A percentile compares a stretch with the other conserved stretches of the same genome.
phyloP scores from a whole-genome alignment of 805 yeast species.

The Ogataea dorogensis region DNA sequence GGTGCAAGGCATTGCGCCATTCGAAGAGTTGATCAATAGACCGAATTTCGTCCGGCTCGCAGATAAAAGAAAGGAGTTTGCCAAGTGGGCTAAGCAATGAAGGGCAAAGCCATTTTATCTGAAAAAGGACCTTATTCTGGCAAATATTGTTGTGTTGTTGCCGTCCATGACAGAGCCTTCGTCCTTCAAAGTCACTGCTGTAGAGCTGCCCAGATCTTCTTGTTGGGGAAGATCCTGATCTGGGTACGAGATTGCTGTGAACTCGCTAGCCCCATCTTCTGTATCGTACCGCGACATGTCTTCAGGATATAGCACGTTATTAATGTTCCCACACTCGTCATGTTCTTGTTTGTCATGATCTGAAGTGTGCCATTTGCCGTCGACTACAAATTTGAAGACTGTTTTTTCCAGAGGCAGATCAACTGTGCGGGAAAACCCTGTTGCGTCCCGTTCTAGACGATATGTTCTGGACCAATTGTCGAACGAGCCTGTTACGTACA shows the following conservation, averaged over 20 bases:
- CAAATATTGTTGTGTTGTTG: conserved; percentile 17
- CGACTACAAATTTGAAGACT: conserved; percentile 58
- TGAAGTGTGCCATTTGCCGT: conserved; percentile 52
- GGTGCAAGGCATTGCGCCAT: conserved; percentile 42
- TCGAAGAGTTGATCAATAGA: conserved; percentile 47
- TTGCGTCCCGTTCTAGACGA: conserved; percentile 40
- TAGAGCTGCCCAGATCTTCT: conserved; percentile 27
- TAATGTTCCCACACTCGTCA: conserved; percentile 47
- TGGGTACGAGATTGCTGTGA: conserved; percentile 34
- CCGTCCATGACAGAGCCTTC: conserved; percentile 20
- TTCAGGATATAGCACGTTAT: conserved; percentile 46
- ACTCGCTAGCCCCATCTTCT: conserved; percentile 32
- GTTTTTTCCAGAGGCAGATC: conserved; percentile 40
- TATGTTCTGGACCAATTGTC: conserved; percentile 55
- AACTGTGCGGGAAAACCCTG: conserved; percentile 41
- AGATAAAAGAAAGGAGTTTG: conserved; percentile 44
- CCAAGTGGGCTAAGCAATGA: conserved; percentile 32
- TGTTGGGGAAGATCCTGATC: conserved; percentile 12
- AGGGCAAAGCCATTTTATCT: conserved; percentile 10
- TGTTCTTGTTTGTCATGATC: conserved; percentile 37
- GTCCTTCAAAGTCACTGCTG: conserved; percentile 30
- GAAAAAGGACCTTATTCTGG: conserved; percentile 27
- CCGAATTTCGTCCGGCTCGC: conserved; percentile 51
- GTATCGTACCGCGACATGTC: conserved; percentile 22
- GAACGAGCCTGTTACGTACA: conserved; percentile 59